Evolutionary conservation across 2,329 filamentous ascomycete genomes (phyloP).

Genomic region (Colletotrichum kahawae): DNA sequence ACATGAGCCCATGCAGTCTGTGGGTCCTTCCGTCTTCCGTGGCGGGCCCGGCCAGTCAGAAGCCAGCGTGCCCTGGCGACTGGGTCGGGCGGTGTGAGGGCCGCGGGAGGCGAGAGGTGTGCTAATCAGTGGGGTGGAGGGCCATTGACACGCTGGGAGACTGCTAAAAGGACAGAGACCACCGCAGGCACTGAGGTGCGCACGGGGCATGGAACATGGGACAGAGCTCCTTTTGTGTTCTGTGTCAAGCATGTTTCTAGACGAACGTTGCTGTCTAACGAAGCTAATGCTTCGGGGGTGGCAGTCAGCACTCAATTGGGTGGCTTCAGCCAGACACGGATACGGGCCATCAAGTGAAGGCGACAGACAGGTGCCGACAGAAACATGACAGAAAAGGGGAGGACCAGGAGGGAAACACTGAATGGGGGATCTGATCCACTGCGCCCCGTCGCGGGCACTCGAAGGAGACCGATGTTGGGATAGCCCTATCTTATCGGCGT

Average conservation of each 20-base stretch:
- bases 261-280: neutral
- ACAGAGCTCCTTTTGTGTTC: constrained; percentile 9
- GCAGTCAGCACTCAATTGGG: neutral
- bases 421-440: neutral
- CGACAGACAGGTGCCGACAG: neutral
- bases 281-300: neutral
- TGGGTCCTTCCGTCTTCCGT: constrained; percentile 21
- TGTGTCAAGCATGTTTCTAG: neutral
- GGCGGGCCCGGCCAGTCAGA: neutral
- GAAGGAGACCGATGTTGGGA: neutral
- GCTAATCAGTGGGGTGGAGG: neutral
- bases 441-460: neutral
- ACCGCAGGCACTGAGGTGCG: neutral
- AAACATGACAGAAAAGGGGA: neutral
- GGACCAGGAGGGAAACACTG: neutral
- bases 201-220: constrained; percentile 6
- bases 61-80: neutral
- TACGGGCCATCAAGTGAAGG: neutral
- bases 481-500: constrained; percentile 7
- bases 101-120: constrained; percentile 3
- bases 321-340: neutral
- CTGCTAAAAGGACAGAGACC: neutral
- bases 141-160: neutral
- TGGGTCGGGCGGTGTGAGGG: constrained; percentile 18
- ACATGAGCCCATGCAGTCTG: constrained; percentile 8